Evolutionary conservation across 495 filamentous ascomycete genomes (phyloP), one percentile per base, ranked within the genome.

Genomic region (Bacidia gigantensis): DNA sequence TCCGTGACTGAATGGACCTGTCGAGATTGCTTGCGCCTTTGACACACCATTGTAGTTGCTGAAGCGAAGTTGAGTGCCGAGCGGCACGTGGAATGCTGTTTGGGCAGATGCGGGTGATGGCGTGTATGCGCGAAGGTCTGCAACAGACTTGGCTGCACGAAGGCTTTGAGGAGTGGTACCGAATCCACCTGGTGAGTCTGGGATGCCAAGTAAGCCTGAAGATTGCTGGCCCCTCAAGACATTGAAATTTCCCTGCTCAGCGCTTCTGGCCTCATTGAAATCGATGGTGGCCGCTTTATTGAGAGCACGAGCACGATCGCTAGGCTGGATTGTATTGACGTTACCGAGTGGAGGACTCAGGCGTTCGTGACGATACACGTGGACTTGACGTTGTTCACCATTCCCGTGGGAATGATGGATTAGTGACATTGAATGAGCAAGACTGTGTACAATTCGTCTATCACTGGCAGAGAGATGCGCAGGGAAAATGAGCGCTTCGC

Each of bases 221-320:
- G 81, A 77, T 29, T 77, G 77, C 58, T 90, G 86, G 44, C 84
- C 75, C 39, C 87, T 83, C 43, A 93, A 72, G 0, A 85, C 80
- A 59, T 78, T 80, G 64, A 84, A 87, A 57, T 84, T 73, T 42
- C 77, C 75, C 32, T 73, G 72, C 20, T 82, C 81, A 43, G 77
- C 78, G 22, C 75, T 81, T 5, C 89, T 84, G 32, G 86, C 81
- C 63, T 96, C 92, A 58, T 85, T 88, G 68, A 98, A 98, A 67
- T 97, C 90, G 59, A 93, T 95, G n/a, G 92, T 98, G 26, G 92
- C 93, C 18, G 92, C 89, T 25, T 92, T 85, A 70, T 89, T 92
- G 29, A 98, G 72, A 12, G 79, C 83, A 26, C 89, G 85, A 52
- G 81, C 79, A 26, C 80, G 76, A 54, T 96, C 87, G 50, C 77